Conservation (phyloP, 352 stramenopile species). For the Pythium chondricola region DNA sequence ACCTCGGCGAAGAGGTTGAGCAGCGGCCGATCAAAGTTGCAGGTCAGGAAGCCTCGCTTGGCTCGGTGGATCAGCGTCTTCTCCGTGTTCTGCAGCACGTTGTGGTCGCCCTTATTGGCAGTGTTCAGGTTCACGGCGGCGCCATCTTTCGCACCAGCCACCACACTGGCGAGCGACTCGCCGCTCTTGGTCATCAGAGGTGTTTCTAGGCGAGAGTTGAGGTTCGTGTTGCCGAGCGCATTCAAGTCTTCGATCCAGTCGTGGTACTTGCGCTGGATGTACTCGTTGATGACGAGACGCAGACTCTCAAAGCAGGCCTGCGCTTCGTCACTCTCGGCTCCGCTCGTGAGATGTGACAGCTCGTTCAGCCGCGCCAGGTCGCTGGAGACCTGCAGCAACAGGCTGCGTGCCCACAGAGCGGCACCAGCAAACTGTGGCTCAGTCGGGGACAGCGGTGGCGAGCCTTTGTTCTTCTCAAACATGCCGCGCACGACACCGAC, state of each 20-base stretch:
- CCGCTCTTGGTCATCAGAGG: conserved; percentile 79
- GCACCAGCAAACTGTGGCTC: conserved; percentile 91
- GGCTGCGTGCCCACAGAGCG: conserved; percentile 88
- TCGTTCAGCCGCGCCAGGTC: conserved; percentile 71
- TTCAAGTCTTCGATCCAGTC: conserved; percentile 89
- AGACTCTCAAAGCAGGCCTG: conserved; percentile 72
- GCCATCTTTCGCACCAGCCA: conserved; percentile 1
- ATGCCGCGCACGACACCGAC: conserved; percentile 76
- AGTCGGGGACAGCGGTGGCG: conserved; percentile 76
- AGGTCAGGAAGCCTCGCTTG: conserved; percentile 87
- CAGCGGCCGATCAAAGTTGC: conserved; percentile 93
- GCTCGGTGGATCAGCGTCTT: conserved; percentile 74
- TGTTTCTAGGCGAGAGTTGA: conserved; percentile 78
- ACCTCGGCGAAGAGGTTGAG: conserved; percentile 92
- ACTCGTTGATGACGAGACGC: conserved; percentile 82
- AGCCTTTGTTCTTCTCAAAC: conserved; percentile 90
- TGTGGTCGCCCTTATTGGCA: conserved; percentile 34
- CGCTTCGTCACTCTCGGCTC: conserved; percentile 72
- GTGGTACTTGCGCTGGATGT: conserved; percentile 87
- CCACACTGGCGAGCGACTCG: conserved; percentile 24
- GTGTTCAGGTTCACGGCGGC: conserved; percentile 30
- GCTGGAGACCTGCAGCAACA: conserved; percentile 75
- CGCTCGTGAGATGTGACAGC: conserved; percentile 59
- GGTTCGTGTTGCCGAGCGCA: conserved; percentile 60
- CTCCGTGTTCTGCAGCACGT: conserved; percentile 67